Evolutionary conservation across 2,329 filamentous ascomycete genomes (phyloP), one percentile per base, ranked within the genome.

Genomic region (Cryphonectria japonica): DNA sequence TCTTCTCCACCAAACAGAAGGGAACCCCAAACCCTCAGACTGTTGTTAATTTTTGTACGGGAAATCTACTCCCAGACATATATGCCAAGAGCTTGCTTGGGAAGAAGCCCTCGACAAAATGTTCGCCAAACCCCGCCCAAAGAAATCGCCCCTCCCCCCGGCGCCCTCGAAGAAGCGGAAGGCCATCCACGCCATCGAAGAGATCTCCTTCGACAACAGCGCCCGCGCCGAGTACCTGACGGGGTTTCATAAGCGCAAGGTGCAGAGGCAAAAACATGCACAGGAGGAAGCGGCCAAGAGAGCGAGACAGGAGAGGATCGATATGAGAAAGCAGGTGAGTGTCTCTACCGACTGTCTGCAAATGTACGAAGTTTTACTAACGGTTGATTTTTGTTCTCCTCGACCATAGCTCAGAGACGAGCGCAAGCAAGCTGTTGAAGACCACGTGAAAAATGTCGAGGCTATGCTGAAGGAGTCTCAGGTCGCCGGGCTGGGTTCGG

Each of bases 181-280:
- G 80, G 80, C 81, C 73, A 78, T 85, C 19, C 83, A 85, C 62
- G 82, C 85, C 54, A 85, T 93, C 72, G 93, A 95, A 78, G 93
- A 97, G 79, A 92, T 99, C 80, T 89, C 85, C 67, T 99, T 98
- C 83, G 94, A 99, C 83, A 83, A 87, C 73, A 86, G 87, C 73
- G 93, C 93, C 62, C 91, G 96, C 74, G 85, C 92, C 74, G 94
- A 98, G 78, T 99, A 93, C 79, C 86, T 99, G 71, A 98, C 94
- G 0, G 96, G 96, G 2, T 99, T 99, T 82, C 95, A 95, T 85
- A 99, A 98, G 86, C 92, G 96, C 81, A 98, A 98, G 81, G 83
- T 93, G 68, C 92, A 94, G 80, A 88, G 96, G 52, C 90, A 91
- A 75, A 97, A 97, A 83, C 86, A 91, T 80, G 95, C 95, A 1